A percentile compares a stretch with the other conserved stretches of the same genome.
phyloP scores from a whole-genome alignment of 2,329 filamentous ascomycete species.

The Fusarium nurragi region DNA sequence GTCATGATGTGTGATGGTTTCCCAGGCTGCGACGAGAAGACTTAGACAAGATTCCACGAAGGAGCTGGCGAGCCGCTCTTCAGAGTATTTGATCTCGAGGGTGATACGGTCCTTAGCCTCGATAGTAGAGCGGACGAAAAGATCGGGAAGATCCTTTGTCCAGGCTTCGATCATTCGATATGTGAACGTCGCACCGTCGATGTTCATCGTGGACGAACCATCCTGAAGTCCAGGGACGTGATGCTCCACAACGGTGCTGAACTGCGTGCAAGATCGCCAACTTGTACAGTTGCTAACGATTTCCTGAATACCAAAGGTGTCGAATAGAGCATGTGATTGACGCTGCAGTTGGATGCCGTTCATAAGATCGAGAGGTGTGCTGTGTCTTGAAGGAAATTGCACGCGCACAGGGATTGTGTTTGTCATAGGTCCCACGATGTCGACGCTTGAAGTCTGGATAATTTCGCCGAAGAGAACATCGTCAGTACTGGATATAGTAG shows the following conservation, averaged over 20 bases:
- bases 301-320: constrained; percentile 61
- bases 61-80: constrained; percentile 52
- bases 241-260: constrained; percentile 65
- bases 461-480: constrained; percentile 68
- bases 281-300: constrained; percentile 63
- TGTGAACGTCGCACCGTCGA: constrained; percentile 58
- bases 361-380: constrained; percentile 61
- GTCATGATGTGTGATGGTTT: constrained; percentile 57
- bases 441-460: constrained; percentile 56
- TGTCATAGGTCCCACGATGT: constrained; percentile 60
- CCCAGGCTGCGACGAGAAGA: constrained; percentile 57
- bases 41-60: constrained; percentile 58
- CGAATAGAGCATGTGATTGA: constrained; percentile 57
- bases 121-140: constrained; percentile 56
- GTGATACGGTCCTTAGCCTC: constrained; percentile 51
- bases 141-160: constrained; percentile 55
- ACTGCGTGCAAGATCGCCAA: constrained; percentile 63
- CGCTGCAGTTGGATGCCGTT: constrained; percentile 60
- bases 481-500: constrained; percentile 57
- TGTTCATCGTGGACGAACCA: constrained; percentile 54
- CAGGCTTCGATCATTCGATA: constrained; percentile 54
- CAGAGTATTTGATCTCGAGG: constrained; percentile 58
- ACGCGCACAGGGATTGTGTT: constrained; percentile 62
- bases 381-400: constrained; percentile 54
- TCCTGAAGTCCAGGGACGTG: constrained; percentile 46